These are phyloP conservation scores for Venturiaceae sp. DNA, from an alignment of 2,329 filamentous ascomycete genomes.

Conservation along the genomic window DNA sequence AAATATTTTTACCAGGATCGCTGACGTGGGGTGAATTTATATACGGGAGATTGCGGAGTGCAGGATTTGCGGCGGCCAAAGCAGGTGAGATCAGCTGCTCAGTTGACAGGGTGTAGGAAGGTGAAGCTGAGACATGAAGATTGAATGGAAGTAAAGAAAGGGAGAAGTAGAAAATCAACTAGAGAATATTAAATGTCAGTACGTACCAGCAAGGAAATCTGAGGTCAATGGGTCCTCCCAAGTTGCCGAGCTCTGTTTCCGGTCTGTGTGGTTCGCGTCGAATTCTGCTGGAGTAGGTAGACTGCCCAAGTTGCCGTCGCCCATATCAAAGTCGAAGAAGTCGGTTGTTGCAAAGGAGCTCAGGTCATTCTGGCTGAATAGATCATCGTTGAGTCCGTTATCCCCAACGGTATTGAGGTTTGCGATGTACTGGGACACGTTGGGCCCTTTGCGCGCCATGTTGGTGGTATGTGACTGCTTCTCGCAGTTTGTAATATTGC, in stretches of 20 bases:
- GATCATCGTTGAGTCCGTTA: conserved; percentile 47
- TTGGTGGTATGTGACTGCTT: neutral
- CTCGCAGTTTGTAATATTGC: neutral
- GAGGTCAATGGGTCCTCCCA: neutral
- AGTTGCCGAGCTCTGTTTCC: neutral
- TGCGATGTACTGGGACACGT: conserved; percentile 83
- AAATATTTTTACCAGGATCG: neutral
- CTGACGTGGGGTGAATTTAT: neutral
- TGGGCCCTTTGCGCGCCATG: conserved; percentile 44
- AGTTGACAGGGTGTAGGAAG: neutral
- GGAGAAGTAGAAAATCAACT: neutral
- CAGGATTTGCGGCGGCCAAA: neutral
- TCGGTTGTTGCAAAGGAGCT: conserved; percentile 47
- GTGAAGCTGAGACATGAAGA: neutral
- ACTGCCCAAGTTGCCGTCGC: neutral
- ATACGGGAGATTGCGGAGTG: neutral
- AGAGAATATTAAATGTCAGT: neutral
- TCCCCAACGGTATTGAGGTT: conserved; percentile 69
- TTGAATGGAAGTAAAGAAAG: neutral
- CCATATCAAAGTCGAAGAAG: conserved; percentile 57
- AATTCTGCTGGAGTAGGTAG: neutral
- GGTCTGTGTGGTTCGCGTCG: neutral
- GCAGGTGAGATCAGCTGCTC: neutral
- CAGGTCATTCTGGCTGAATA: conserved; percentile 40
- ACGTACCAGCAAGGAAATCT: conserved; percentile 3